Percentiles rank a stretch among this genome's conserved stretches.
phyloP scores from a whole-genome alignment of 345 rosid species.

The Draba incana region DNA sequence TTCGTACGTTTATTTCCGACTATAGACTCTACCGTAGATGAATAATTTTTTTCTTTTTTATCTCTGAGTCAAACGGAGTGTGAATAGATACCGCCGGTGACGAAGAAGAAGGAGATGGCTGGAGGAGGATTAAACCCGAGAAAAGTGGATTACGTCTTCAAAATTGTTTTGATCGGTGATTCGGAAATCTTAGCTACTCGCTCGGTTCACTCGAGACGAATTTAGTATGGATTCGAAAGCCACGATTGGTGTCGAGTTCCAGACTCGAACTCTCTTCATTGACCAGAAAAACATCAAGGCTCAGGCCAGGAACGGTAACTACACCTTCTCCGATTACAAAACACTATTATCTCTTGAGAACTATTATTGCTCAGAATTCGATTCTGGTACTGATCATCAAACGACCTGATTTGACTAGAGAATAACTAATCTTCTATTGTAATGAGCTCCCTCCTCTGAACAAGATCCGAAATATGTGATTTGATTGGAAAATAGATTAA shows the following conservation, averaged over 20 bases:
- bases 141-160: conserved; percentile 67
- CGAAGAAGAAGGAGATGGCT: conserved; percentile 46
- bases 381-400: no score
- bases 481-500: no score
- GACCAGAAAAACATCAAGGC: conserved; percentile 77
- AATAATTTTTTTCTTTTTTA: no score
- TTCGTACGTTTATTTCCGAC: background rate
- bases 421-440: background rate
- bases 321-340: no score
- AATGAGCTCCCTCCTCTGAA: no score
- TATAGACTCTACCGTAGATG: no score
- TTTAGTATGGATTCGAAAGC: conserved; percentile 84
- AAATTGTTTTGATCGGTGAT: conserved; percentile 79
- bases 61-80: no score
- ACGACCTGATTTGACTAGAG: conserved; percentile 13
- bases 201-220: conserved; percentile 74
- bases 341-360: no score
- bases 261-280: conserved; percentile 67
- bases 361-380: no score
- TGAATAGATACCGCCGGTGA: background rate
- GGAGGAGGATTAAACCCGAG: conserved; percentile 17
- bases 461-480: no score
- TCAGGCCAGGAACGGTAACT: conserved; percentile 79
- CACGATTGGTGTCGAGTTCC: conserved; percentile 87
- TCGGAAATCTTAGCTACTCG: conserved; percentile 74